Evolutionary conservation across 805 yeast species (phyloP).

Genomic region (Sugiyamaella chiloensis): DNA sequence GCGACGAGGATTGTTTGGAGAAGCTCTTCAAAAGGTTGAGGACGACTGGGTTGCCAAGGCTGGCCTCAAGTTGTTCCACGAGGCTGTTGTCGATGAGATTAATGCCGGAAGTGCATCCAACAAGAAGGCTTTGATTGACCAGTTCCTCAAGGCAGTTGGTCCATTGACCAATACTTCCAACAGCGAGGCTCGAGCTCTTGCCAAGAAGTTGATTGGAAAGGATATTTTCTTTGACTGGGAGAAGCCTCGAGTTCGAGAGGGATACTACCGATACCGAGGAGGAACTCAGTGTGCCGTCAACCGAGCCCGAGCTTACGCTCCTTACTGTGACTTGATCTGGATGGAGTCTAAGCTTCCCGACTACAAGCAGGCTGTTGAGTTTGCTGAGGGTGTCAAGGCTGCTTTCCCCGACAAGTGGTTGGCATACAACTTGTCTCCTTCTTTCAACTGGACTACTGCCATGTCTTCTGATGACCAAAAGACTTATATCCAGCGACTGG

Average conservation of each 20-base stretch:
- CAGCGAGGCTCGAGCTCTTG: constrained; percentile 74
- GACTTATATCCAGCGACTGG: constrained; percentile 83
- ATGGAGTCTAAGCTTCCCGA: constrained; percentile 97
- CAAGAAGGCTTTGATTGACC: constrained; percentile 58
- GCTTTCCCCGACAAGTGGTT: constrained; percentile 89
- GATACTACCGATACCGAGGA: constrained; percentile 92
- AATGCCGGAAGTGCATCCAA: constrained; percentile 55
- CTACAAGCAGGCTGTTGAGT: constrained; percentile 88
- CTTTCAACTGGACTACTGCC: constrained; percentile 96
- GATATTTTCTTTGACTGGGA: constrained; percentile 94
- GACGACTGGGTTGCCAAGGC: constrained; percentile 79
- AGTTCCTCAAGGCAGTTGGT: constrained; percentile 65
- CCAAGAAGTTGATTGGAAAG: constrained; percentile 70
- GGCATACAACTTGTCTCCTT: constrained; percentile 94
- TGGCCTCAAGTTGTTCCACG: constrained; percentile 81
- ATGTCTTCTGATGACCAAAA: constrained; percentile 85
- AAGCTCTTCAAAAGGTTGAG: constrained; percentile 68
- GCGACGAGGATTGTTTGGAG: constrained; percentile 66
- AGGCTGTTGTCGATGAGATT: constrained; percentile 85
- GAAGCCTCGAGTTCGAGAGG: constrained; percentile 90
- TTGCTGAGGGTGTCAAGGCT: constrained; percentile 84
- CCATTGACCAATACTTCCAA: constrained; percentile 75
- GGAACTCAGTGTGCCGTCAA: constrained; percentile 97
- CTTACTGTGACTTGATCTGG: constrained; percentile 94
- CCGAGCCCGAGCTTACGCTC: constrained; percentile 94